A percentile compares a stretch with the other conserved stretches of the same genome.
phyloP scores from a whole-genome alignment of 2,329 filamentous ascomycete species.

The Xylariales sp. region DNA sequence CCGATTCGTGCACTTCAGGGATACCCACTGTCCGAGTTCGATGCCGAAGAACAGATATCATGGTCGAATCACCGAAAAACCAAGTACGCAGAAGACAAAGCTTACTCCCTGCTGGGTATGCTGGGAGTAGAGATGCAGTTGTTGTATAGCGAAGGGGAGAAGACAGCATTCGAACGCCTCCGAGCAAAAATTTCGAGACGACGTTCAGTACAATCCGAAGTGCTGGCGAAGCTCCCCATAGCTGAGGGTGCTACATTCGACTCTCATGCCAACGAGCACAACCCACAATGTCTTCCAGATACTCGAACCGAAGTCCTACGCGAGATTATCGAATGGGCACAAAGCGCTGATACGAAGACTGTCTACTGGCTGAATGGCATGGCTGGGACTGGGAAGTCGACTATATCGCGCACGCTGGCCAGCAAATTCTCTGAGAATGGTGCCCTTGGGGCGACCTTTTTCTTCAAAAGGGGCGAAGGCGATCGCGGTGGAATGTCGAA shows the following conservation, averaged over 20 bases:
- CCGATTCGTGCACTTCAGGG: slow-evolving; percentile 14
- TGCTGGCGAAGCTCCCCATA: not conserved
- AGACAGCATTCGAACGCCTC: not conserved
- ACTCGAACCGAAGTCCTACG: slow-evolving; percentile 29
- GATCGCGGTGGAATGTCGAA: slow-evolving; percentile 30
- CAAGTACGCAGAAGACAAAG: slow-evolving; percentile 17
- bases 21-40: slow-evolving; percentile 13
- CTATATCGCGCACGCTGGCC: not conserved
- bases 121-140: slow-evolving; percentile 16
- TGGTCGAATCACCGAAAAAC: slow-evolving; percentile 19
- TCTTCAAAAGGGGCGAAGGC: slow-evolving; percentile 37
- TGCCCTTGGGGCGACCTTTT: slow-evolving; percentile 27
- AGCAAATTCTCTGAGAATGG: not conserved
- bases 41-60: slow-evolving; percentile 18
- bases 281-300: slow-evolving; percentile 24
- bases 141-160: slow-evolving; percentile 16
- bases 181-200: not conserved
- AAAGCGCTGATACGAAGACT: not conserved
- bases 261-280: slow-evolving; percentile 28
- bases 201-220: too few relatives aligned
- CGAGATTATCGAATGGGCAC: slow-evolving; percentile 16
- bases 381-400: slow-evolving; percentile 4
- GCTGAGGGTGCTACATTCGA: slow-evolving; percentile 25
- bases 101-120: slow-evolving; percentile 21
- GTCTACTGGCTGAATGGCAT: slow-evolving; percentile 7